Percentiles rank a stretch among this genome's conserved stretches.
Conservation (phyloP, 768 basidiomycete genomes). For the Russula sp. region DNA sequence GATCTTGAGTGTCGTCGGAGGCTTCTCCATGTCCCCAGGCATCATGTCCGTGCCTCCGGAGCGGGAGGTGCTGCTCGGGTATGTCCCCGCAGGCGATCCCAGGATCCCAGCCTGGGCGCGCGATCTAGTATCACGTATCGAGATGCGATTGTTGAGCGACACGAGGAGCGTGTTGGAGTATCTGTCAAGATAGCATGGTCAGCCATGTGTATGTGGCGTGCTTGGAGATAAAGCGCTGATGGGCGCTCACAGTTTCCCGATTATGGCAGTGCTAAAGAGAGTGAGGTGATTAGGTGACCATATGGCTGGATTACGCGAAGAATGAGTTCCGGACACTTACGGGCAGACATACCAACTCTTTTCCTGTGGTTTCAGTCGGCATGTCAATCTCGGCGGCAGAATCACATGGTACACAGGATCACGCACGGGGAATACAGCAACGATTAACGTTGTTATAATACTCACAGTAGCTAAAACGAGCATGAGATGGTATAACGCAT, state of each 20-base stretch:
- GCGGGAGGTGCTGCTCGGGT: not conserved
- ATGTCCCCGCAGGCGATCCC: not conserved
- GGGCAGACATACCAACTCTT: constrained; percentile 9
- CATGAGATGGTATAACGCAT: not conserved
- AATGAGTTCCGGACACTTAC: not conserved
- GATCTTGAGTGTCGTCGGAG: not conserved
- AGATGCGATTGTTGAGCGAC: constrained; percentile 24
- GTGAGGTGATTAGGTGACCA: not conserved
- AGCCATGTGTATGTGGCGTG: not conserved
- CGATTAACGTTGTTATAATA: not conserved
- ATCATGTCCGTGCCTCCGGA: not conserved
- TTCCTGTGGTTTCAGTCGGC: not conserved
- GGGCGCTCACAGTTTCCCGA: constrained; percentile 15
- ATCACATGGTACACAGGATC: not conserved
- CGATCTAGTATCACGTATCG: not conserved
- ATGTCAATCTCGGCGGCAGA: not conserved
- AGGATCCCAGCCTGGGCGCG: not conserved
- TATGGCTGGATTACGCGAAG: not conserved
- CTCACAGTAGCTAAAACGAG: not conserved
- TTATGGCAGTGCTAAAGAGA: constrained; percentile 1
- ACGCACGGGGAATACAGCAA: constrained; percentile 4
- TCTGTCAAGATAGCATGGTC: not conserved
- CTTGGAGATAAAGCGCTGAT: not conserved
- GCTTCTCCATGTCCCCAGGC: not conserved
- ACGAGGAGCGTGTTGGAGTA: constrained; percentile 29